Evolutionary conservation across 2,329 filamentous ascomycete species (phyloP), one percentile per base, ranked within the genome.

Genomic region (Balansia obtecta): DNA sequence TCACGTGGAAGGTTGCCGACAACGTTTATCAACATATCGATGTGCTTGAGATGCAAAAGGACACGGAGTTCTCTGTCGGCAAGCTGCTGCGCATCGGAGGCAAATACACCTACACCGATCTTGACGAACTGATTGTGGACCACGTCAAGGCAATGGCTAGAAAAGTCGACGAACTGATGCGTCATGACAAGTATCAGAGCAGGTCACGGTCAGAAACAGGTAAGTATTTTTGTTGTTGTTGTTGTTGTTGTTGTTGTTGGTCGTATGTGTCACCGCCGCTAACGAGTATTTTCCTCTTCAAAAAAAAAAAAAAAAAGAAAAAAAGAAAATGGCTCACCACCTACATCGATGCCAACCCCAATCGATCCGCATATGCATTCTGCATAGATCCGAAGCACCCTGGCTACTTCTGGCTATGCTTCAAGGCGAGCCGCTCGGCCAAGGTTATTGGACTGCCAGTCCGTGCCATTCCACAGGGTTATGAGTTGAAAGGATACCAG

Each of bases 1-100:
- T 98, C 45, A 98, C 93, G 0, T 98, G 93, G 93, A 98, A 98
- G 72, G 90, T 98, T 13, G 85, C 88, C 1, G 89, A 97, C 64
- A 85, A 86, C 53, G 83, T 97, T n/a, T 98, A 90, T 66, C 90
- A 98, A 68, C 93, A 98, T 66, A 88, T 98, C 56, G 93, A 98
- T 67, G 91, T 98, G 34, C 77, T 98, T 39, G 93, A 98, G 69
- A 76, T 98, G 62, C 88, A 95, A 67, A 98, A 98, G 69, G 88
- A 95, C 55, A 97, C 89, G 55, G 91, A 97, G 65, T 97, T 96
- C 65, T 90, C 89, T 0, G 85, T 97, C 3, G 93, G 93, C 55
- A 85, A 84, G 59, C 83, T 85, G 41, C 76, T 98, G 49, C 86
- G 87, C 56, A 87, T 98, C 49, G 86, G 83, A 34, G 86, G 87